Conservation (phyloP, 805 yeast species). For the Lachancea fermentati region DNA sequence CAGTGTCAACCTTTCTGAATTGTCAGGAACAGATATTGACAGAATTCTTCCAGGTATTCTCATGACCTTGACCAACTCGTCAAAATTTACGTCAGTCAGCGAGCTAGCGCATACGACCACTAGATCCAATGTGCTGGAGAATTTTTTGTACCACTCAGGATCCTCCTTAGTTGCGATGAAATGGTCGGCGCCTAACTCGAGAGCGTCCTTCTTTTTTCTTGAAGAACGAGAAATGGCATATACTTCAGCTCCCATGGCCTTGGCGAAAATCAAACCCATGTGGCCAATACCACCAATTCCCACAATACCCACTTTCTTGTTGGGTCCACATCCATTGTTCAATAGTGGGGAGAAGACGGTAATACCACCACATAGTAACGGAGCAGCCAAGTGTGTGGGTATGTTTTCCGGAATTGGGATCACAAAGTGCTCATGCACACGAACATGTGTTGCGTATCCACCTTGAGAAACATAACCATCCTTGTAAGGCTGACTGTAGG, state of each 20-base stretch:
- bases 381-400: constrained; percentile 53
- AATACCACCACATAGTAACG: constrained; percentile 72
- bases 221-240: constrained; percentile 49
- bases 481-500: constrained; percentile 35
- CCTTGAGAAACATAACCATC: constrained; percentile 31
- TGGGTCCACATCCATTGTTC: constrained; percentile 45
- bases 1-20: constrained; percentile 11
- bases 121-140: constrained; percentile 38
- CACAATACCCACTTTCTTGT: constrained; percentile 46
- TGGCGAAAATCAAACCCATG: constrained; percentile 50
- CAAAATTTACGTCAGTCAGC: constrained; percentile 36
- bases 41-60: constrained; percentile 34
- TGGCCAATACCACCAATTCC: constrained; percentile 58
- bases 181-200: constrained; percentile 46
- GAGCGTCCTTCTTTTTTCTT: constrained; percentile 44
- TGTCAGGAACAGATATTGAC: constrained; percentile 23
- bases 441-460: constrained; percentile 16
- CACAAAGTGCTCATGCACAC: constrained; percentile 44
- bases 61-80: constrained; percentile 27
- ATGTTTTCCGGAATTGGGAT: constrained; percentile 56
- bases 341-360: constrained; percentile 64
- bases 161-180: constrained; percentile 51
- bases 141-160: constrained; percentile 35
- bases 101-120: constrained; percentile 46
- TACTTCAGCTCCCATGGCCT: constrained; percentile 57